A percentile compares a stretch with the other conserved stretches of the same genome.
phyloP scores from a whole-genome alignment of 23 red algal genomes.

The Agarophyton chilense region DNA sequence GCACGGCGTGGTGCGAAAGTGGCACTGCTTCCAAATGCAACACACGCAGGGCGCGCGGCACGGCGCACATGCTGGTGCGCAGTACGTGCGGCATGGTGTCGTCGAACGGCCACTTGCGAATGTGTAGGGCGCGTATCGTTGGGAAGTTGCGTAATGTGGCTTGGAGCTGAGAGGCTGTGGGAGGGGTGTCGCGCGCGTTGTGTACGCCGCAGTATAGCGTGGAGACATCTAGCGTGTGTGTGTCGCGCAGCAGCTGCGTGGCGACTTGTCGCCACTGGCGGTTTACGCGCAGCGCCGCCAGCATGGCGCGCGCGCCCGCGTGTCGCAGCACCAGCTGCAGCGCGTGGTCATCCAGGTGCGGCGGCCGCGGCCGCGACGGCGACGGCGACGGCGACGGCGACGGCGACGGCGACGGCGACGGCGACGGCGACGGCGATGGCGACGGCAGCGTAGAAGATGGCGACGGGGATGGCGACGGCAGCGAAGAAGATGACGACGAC shows the following conservation, averaged over 20 bases:
- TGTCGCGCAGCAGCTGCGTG: background rate
- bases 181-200: slow-evolving; percentile 12
- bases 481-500: background rate
- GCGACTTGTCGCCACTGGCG: slow-evolving; percentile 48
- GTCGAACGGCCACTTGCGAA: slow-evolving; percentile 28
- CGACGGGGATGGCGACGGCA: background rate
- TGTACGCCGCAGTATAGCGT: background rate
- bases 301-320: slow-evolving; percentile 16
- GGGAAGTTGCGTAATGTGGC: background rate
- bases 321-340: slow-evolving; percentile 4
- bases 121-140: background rate
- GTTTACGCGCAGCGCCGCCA: slow-evolving; percentile 14
- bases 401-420: too few relatives aligned
- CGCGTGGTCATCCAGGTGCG: slow-evolving; percentile 15
- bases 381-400: background rate
- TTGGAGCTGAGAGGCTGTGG: background rate
- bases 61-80: background rate
- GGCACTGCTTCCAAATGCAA: slow-evolving; percentile 2
- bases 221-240: slow-evolving; percentile 13
- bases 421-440: background rate
- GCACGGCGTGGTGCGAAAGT: background rate
- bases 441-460: background rate
- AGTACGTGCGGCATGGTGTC: slow-evolving; percentile 11
- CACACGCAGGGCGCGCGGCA: background rate
- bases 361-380: background rate